phyloP scores from a whole-genome alignment of 495 filamentous ascomycete genomes.

The Hyaloscypha finlandica region DNA sequence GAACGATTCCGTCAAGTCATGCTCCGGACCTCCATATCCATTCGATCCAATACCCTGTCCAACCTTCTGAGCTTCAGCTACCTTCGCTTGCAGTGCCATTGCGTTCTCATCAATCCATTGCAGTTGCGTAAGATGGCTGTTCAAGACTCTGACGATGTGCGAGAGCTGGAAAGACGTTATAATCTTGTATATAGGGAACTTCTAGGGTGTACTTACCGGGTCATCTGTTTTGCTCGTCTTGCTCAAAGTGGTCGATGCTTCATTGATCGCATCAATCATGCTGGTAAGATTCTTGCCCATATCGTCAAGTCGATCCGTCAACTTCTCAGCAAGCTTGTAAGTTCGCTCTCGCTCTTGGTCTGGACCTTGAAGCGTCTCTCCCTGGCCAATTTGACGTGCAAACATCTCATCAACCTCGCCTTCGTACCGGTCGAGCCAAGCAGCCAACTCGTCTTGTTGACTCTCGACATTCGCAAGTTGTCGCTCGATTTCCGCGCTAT shows the following conservation, averaged over 20 bases:
- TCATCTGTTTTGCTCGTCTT: slow-evolving; percentile 89
- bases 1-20: slow-evolving; percentile 76
- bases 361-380: slow-evolving; percentile 76
- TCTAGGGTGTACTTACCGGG: slow-evolving; percentile 66
- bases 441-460: slow-evolving; percentile 84
- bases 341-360: slow-evolving; percentile 95
- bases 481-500: slow-evolving; percentile 86
- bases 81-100: slow-evolving; percentile 74
- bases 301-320: slow-evolving; percentile 81
- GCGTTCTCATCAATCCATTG: slow-evolving; percentile 90
- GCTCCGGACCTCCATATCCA: slow-evolving; percentile 55
- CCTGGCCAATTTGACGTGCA: slow-evolving; percentile 60
- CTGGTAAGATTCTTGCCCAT: slow-evolving; percentile 88
- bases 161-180: slow-evolving; percentile 63
- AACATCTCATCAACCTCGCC: slow-evolving; percentile 85
- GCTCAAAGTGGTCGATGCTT: slow-evolving; percentile 76
- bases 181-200: slow-evolving; percentile 17
- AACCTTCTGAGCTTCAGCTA: slow-evolving; percentile 74
- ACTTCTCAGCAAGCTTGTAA: slow-evolving; percentile 87
- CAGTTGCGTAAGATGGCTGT: slow-evolving; percentile 83
- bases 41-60: slow-evolving; percentile 66
- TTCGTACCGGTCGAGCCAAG: slow-evolving; percentile 88
- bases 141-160: slow-evolving; percentile 91
- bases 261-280: slow-evolving; percentile 99
- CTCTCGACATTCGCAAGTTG: slow-evolving; percentile 85